These are phyloP conservation scores for Pseudogymnoascus sp. DNA, from an alignment of 2,329 filamentous ascomycete species.

Conservation along the genomic window DNA sequence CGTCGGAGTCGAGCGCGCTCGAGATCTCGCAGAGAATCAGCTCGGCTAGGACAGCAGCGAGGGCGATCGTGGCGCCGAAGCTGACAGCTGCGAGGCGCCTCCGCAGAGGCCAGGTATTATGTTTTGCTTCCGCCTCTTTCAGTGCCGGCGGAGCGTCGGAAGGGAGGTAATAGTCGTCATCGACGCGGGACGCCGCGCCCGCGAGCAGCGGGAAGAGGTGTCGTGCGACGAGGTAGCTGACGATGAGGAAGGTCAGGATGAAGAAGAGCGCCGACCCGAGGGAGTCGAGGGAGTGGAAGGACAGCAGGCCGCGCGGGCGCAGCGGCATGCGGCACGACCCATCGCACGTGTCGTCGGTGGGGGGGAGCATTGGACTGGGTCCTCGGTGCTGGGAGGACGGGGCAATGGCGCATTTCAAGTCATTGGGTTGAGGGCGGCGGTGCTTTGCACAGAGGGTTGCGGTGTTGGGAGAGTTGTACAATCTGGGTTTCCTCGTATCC, in stretches of 20 bases:
- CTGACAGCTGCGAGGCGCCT: constrained; percentile 50
- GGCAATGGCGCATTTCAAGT: not conserved
- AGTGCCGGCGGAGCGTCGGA: constrained; percentile 52
- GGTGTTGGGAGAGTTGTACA: not conserved
- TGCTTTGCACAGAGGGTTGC: not conserved
- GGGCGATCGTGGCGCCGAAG: constrained; percentile 68
- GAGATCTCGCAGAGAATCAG: constrained; percentile 79
- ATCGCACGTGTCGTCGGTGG: constrained; percentile 23
- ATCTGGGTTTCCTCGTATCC: not conserved
- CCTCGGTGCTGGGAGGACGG: constrained; percentile 10
- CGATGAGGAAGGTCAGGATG: constrained; percentile 57
- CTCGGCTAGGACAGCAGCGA: constrained; percentile 70
- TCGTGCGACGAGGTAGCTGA: constrained; percentile 53
- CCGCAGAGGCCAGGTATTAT: constrained; percentile 43
- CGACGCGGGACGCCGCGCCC: constrained; percentile 39
- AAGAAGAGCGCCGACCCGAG: constrained; percentile 47
- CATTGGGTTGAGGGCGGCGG: not conserved
- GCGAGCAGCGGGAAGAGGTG: constrained; percentile 68
- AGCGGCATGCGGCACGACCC: not conserved
- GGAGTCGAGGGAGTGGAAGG: constrained; percentile 1
- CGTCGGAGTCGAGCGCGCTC: constrained; percentile 59
- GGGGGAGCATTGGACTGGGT: constrained; percentile 22
- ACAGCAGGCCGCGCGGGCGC: not conserved
- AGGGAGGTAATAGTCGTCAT: constrained; percentile 55
- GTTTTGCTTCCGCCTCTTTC: constrained; percentile 50